Base-by-base conservation (phyloP, 768 basidiomycete genomes). In the Podaxis sp. region DNA sequence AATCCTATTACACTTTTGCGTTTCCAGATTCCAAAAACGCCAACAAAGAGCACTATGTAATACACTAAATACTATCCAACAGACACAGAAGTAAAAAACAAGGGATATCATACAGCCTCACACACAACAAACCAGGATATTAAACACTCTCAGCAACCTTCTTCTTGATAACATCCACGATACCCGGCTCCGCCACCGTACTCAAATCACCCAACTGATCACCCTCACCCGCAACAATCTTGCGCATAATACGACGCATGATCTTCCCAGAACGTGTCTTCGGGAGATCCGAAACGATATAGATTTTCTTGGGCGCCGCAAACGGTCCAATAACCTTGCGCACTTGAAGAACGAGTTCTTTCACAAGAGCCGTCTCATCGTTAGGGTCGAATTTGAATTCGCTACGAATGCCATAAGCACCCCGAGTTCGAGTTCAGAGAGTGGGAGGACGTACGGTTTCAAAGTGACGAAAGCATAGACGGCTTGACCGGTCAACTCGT, bases 281-380 rank as follows among this genome's bases (percentile, higher is more conserved):
- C 40, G 96, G 96, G 59, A 97, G 79, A 76, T 96, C 95, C 48
- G 75, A 67, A 66, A 94, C 90, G 68, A 96, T 80, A 74, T 82
- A 88, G 68, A 96, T 86, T 79, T 90, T 92, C 86, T 98, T 99
- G 28, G 96, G 96, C 15, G 95, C 90, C 1, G 96, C 96, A 76
- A 99, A 98, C 2, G 97, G 96, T 3, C 96, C 97, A 64, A 99
- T 99, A 49, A 92, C 92, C 79, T 99, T 99, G 71, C 97, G 88
- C 19, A 98, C 96, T 78, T 98, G 96, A 36, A 98, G 86, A 30
- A 89, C 83, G 64, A 99, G 86, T 77, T 98, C 96, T 77, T 97
- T 98, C 58, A 78, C 66, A 38, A 98, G 84, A 0, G 75, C 81
- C 0, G 80, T 67, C 76, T 97, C 94, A 63, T 96, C 81, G 49